Base-by-base conservation (phyloP, 495 filamentous ascomycete genomes). In the Neurospora cerealis region DNA sequence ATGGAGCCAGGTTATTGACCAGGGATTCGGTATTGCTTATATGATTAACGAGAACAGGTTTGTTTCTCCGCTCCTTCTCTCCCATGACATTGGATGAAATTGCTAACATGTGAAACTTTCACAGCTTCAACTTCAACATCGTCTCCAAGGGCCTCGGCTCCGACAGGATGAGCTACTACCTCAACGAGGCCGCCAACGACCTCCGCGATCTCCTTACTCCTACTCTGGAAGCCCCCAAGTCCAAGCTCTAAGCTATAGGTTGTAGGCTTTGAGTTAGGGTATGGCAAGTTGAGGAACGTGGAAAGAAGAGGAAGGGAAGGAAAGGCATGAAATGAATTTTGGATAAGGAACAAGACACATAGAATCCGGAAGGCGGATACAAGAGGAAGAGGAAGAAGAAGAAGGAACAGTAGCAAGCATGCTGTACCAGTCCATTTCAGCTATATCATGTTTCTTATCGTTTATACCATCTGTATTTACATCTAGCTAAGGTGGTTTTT, bases 41-140 rank as follows among this genome's bases (percentile, higher is more conserved):
- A 99, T 99, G 96, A 98, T 99, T 79, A 99, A 99, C 79, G 96
- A 99, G 88, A 97, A 96, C 82, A 88, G 84, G 87, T 87, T 80
- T 82, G 85, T 82, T 75, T 72, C 69, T 34, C 60, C 44, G 60
- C 21, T 42, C n/a, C 15, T 24, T 42, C 10, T 21, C 7, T 46
- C 9, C 46, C 21, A 10, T 46, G 19, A 15, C 37, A n/a, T 21
- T 4, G 21, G 34, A 69, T 34, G 10, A 40, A 37, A 1, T 4
- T n/a, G 19, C 37, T 39, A 41, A 71, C 70, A 48, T 75, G 78
- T 72, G 72, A 76, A 42, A 2, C 41, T 19, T 8, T 75, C 60
- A 54, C 74, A 94, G 93, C 82, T 87, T 99, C 75, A 95, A 98
- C 88, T 98, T 98, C 88, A 99, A 99, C 86, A 92, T 99, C 79